Evolutionary conservation across 2,329 filamentous ascomycete genomes (phyloP), one percentile per base, ranked within the genome.

Genomic region (Beauveria brongniartii): DNA sequence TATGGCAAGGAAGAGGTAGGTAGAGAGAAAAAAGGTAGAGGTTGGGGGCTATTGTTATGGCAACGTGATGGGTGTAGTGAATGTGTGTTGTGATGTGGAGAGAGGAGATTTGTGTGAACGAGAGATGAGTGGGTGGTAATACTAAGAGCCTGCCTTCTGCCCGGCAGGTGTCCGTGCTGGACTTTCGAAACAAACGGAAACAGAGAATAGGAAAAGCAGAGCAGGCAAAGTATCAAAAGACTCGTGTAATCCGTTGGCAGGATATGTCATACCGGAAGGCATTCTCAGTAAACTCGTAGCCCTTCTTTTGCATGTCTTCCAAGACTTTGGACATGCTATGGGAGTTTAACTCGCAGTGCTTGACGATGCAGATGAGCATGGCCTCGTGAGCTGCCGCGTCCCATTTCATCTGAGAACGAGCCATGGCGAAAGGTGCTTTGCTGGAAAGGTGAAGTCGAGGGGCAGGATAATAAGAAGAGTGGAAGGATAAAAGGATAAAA

Each of bases 351-450:
- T 70, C 73, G 59, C 75, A 64, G 7, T 73, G 68, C 28, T 73
- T 70, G n/a, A 77, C 67, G 26, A 81, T 62, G 30, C 72, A 73
- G 7, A 75, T 61, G 41, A 82, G 71, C 47, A 82, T 74, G 46
- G 77, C 76, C 62, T 77, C 69, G 51, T 81, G 77, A 20, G 75
- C 71, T 9, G 70, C 68, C 5, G 72, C 66, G 30, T 73, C 73
- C 78, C 79, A 82, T 40, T 69, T 72, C 65, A 73, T 74, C 47
- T 24, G 20, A 18, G 66, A 62, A 60, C 70, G 66, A 8, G 24
- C 20, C 55, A 57, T 57, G 43, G n/a, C 30, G 30, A 14, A 16
- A 8, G 43, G 5, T 14, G 9, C 14, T 56, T 56, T 12, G 43
- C 28, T 18, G 26, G 14, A 8, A 37, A 26, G 20, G 20, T 24